Evolutionary conservation across 345 rosid genomes (phyloP), one percentile per base, ranked within the genome.

Genomic region (Acer yangbiense): DNA sequence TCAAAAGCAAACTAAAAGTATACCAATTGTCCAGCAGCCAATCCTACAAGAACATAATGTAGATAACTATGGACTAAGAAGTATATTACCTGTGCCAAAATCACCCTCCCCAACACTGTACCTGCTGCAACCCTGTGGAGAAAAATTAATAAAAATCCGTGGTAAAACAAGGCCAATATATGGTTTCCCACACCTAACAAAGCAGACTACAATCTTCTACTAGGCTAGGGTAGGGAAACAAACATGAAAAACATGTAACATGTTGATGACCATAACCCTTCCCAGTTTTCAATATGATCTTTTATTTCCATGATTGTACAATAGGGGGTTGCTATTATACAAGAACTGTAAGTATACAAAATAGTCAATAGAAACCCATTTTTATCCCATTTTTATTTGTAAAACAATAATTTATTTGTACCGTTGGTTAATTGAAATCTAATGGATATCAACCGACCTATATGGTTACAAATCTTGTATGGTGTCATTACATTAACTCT

Each of bases 81-180:
- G 35, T 63, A 75, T 57, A 78, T 76, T 93, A 94, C 99, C 97
- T 77, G 89, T 76, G 73, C 91, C 90, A 80, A 85, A 87, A 79
- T 85, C 85, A 50, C 68, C 83, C 82, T 93, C 94, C 60, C 85
- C 84, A 14, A 79, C 81, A 75, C 82, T 84, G 68, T 88, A 93
- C 68, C 87, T 88, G 85, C 90, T 86, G 84, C 94, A 97, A 83
- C 98, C 97, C 99, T 94, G 91, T 82, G 71, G 55, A 73, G 16
- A 71, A 23, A 66, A 18, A 29, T 12, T 65, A 52, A 23, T 39
- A 41, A 50, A 52, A 9, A 54, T 65, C 44, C 48, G 57, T 35
- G 65, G 7, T 21, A 60, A 69, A 66, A 10, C 20, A 14, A 69
- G 16, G 65, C 35, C 69, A 44, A 20, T n/a, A 68, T 6, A 73